Evolutionary conservation across 1,284 basidiomycete species (phyloP), one percentile per base, ranked within the genome.

Genomic region (Tilletia walkeri): DNA sequence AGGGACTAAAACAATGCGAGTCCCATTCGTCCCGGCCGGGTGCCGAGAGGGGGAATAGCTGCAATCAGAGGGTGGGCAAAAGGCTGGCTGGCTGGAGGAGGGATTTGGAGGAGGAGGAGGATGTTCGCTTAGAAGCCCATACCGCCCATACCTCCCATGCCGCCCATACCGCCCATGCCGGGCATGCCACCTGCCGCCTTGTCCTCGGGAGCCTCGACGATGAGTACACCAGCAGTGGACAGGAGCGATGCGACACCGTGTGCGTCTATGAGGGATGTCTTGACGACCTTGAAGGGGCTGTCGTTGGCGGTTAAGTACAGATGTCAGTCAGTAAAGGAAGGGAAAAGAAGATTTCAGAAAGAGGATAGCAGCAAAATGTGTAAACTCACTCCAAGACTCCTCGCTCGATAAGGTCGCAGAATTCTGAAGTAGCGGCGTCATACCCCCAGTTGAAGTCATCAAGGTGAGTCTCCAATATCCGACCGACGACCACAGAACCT

Each of bases 201-300:
- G 82, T 95, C 92, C 82, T 96, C 94, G 70, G 90, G 89, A 1
- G 90, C 91, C 72, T 97, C 94, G 47, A 97, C 94, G 59, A 99
- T 89, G 84, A 92, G 93, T 69, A 89, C 91, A 87, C 98, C 95
- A 78, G 91, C 92, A 61, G 95, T 99, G 61, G 93, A 95, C 85
- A 99, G 86, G 84, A 99, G 86, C 78, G 90, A 91, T 4, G 93
- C 92, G 20, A 96, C 93, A 71, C 80, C 81, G 48, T 70, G 71
- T 61, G 79, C 79, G 69, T 81, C 77, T 67, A 78, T 76, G 18
- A 83, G 73, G 7, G 79, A 78, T 3, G 80, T 80, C 70, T 77
- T 75, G 72, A 83, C 80, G n/a, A 83, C 81, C 77, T 82, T 80
- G 70, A 80, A 73, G 30, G 77, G 77, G 39, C 59, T 63, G 59